Conservation (phyloP, 805 yeast species). For the Aciculoconidium aculeatum region DNA sequence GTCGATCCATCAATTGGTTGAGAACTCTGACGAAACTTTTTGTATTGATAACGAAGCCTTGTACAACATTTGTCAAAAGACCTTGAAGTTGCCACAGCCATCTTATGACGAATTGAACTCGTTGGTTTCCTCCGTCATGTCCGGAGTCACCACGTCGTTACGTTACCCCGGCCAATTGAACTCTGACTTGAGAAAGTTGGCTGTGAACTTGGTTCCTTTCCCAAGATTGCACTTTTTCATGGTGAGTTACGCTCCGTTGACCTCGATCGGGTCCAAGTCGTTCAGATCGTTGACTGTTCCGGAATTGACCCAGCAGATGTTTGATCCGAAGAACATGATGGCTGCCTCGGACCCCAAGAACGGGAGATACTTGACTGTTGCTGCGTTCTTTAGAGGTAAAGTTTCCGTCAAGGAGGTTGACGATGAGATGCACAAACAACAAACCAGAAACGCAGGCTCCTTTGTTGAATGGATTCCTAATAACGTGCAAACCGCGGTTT, state of each 20-base stretch:
- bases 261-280: slow-evolving; percentile 72
- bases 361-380: slow-evolving; percentile 89
- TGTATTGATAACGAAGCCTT: slow-evolving; percentile 94
- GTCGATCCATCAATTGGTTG: slow-evolving; percentile 87
- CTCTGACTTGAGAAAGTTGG: slow-evolving; percentile 87
- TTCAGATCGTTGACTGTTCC: slow-evolving; percentile 84
- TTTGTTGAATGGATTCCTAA: slow-evolving; percentile 97
- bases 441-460: slow-evolving; percentile 72
- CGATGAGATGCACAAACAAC: slow-evolving; percentile 84
- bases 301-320: slow-evolving; percentile 90
- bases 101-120: slow-evolving; percentile 72
- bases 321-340: slow-evolving; percentile 91
- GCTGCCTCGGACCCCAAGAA: slow-evolving; percentile 89
- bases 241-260: slow-evolving; percentile 92
- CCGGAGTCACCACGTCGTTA: slow-evolving; percentile 89
- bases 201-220: slow-evolving; percentile 92
- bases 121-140: slow-evolving; percentile 86
- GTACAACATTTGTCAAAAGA: slow-evolving; percentile 82
- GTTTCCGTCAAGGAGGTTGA: slow-evolving; percentile 91
- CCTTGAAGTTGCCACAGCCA: slow-evolving; percentile 77
- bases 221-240: slow-evolving; percentile 93
- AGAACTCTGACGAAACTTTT: slow-evolving; percentile 87
- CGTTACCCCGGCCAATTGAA: slow-evolving; percentile 95
- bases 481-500: slow-evolving; percentile 89
- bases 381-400: slow-evolving; percentile 91